Conservation (phyloP, 441 rosid genomes). For the Euphorbia corollata region DNA sequence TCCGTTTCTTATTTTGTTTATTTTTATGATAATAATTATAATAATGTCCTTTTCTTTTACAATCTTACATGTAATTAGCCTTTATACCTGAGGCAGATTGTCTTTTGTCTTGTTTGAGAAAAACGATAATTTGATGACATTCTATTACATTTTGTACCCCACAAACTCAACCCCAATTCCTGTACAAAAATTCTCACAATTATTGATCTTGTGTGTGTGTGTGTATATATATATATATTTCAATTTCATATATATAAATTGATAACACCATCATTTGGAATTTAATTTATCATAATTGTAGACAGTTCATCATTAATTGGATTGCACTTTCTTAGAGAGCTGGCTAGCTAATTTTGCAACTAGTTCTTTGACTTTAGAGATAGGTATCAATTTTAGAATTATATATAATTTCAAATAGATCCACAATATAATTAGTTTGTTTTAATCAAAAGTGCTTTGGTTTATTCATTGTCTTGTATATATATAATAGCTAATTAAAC, state of each 20-base stretch:
- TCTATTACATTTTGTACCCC: conserved; percentile 19
- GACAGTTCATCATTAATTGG: conserved; percentile 1
- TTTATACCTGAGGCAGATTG: conserved; percentile 24
- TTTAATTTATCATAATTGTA: not conserved
- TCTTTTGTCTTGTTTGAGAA: conserved; percentile 26
- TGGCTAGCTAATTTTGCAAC: not conserved
- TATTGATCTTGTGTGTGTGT: conserved; percentile 11
- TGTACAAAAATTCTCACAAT: conserved; percentile 13
- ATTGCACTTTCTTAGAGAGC: conserved; percentile 1
- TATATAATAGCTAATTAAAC: not conserved
- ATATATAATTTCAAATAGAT: not conserved
- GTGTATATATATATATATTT: not conserved
- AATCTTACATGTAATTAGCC: conserved; percentile 21
- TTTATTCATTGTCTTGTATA: conserved; percentile 4
- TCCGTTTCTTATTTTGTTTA: not conserved
- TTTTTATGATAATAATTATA: conserved; percentile 4
- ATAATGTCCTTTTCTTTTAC: conserved; percentile 24
- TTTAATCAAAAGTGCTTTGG: conserved; percentile 10
- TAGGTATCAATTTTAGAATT: not conserved
- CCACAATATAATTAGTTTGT: not conserved
- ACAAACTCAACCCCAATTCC: conserved; percentile 18
- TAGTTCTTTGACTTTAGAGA: not conserved
- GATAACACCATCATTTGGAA: not conserved
- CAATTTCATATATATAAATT: conserved; percentile 2
- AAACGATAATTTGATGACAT: conserved; percentile 19